Base-by-base conservation (phyloP, 1,139 yeast species). In the Kodamaea plutei region DNA sequence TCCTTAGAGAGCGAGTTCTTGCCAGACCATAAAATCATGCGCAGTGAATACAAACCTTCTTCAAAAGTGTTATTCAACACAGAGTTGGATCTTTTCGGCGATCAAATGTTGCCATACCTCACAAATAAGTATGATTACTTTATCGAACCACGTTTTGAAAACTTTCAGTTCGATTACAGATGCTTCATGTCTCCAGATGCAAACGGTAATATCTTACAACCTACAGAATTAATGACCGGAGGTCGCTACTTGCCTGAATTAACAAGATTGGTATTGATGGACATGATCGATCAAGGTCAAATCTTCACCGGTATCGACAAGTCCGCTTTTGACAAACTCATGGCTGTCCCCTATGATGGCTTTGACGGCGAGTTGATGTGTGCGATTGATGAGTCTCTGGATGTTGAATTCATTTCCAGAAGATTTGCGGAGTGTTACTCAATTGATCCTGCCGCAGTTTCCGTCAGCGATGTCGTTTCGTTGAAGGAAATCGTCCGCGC, bases 181-280 rank as follows among this genome's bases (percentile, higher is more conserved):
- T 54, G 68, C 13, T 66, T 53, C 46, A 56, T 64, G 64, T 38
- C 45, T 6, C 39, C 48, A 6, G 71, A 63, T 35, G 24, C 25
- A 4, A 44, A 52, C n/a, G 38, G 51, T 12, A 48, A 52, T 7
- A 55, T 72, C 23, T 69, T 71, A 45, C 81, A 76, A 47, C 82
- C 82, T 2, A 52, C 66, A 26, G 82, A 76, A 46, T 54, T 70
- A 36, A 56, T 73, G 60, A 64, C 76, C 22, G 61, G 76, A 29
- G 82, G 81, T 2, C 56, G 81, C 41, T 76, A 76, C 48, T 56
- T 76, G 31, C 74, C 77, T 8, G 82, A 76, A 44, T 49, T 74
- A 35, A 53, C 69, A 5, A 54, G 81, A 28, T 52, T 69, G 33
- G 62, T 62, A 3, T 33, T 73, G 24, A 45, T 58, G 18, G 69